Evolutionary conservation across 352 stramenopile species (phyloP).

Genomic region (Pythium inflatum): DNA sequence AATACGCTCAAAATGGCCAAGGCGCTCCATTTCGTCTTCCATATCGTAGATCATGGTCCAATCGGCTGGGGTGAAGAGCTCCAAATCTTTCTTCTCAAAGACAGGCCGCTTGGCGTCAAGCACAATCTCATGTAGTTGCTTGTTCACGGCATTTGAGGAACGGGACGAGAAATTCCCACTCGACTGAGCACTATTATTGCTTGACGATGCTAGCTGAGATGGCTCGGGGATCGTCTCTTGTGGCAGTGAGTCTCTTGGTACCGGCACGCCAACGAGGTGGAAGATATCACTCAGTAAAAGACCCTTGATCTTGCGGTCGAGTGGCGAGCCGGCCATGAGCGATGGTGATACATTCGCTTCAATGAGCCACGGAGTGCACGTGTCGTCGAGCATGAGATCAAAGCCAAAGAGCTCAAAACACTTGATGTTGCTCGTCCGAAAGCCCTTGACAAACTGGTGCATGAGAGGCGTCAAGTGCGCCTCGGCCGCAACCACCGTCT

Average conservation of each 20-base stretch:
- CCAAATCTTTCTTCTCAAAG: constrained; percentile 56
- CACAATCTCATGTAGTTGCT: constrained; percentile 65
- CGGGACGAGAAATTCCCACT: too few relatives aligned
- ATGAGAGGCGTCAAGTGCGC: constrained; percentile 62
- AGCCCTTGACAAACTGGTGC: constrained; percentile 59
- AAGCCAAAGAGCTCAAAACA: constrained; percentile 84
- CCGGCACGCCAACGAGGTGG: constrained; percentile 72
- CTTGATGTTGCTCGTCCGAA: constrained; percentile 31
- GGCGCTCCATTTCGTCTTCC: constrained; percentile 73
- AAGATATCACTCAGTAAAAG: constrained; percentile 82
- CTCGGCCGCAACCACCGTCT: constrained; percentile 76
- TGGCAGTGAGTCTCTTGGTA: constrained; percentile 41
- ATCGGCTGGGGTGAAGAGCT: constrained; percentile 57
- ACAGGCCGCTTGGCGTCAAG: constrained; percentile 43
- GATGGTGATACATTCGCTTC: constrained; percentile 82
- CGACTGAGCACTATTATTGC: too few relatives aligned
- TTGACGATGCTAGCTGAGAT: neutral
- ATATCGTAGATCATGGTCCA: constrained; percentile 66
- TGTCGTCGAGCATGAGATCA: constrained; percentile 71
- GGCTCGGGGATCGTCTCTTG: constrained; percentile 31
- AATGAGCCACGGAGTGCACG: constrained; percentile 66
- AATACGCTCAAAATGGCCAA: constrained; percentile 75
- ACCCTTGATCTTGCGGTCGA: constrained; percentile 77
- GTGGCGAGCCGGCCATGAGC: constrained; percentile 75
- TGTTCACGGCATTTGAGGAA: constrained; percentile 39